Base-by-base conservation (phyloP, 192 early-diverging fungal genomes). In the Phlyctochytrium arcticum region DNA sequence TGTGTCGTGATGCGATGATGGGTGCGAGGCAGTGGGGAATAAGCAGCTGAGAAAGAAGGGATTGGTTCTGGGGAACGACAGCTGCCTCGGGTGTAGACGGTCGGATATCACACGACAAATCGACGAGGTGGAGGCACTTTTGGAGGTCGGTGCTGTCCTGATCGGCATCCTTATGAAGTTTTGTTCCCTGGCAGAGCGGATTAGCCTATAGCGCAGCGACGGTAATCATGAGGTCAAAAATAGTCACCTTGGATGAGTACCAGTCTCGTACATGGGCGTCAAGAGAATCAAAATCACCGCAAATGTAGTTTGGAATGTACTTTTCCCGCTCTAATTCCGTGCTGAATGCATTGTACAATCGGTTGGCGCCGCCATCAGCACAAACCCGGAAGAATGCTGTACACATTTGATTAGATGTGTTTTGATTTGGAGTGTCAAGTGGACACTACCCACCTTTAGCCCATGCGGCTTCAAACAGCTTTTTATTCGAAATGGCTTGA, bases 311-410 rank as follows among this genome's bases (percentile, higher is more conserved):
- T 30, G 95, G 95, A 12, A 92, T 51, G 59, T 78, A 89, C 84
- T 60, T 60, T 48, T 19, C 35, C 36, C 78, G 70, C 19, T 77
- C 76, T 29, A 67, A 71, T 30, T 74, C 75, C 3, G 67, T 64
- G n/a, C 70, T 44, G 54, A 92, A 80, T 3, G 81, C 51, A 48
- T 90, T 85, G 53, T 87, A 93, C 26, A 98, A 71, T 24, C 88
- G 81, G 69, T 98, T 98, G 27, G 88, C 88, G 8, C 92, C 95
- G 17, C 95, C 95, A 56, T 98, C 95, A 0, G 92, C 89, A 66
- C 92, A 92, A 36, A 95, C 70, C 19, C 78, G 62, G 19, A 75
- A 72, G 3, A 68, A 53, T 34, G 87, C 86, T 88, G 56, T 31
- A 62, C 21, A n/a, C 42, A 44, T n/a, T 44, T 44, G 42, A 44